phyloP scores from a whole-genome alignment of 2,329 filamentous ascomycete genomes.

The Pleochaeta shiraiana region DNA sequence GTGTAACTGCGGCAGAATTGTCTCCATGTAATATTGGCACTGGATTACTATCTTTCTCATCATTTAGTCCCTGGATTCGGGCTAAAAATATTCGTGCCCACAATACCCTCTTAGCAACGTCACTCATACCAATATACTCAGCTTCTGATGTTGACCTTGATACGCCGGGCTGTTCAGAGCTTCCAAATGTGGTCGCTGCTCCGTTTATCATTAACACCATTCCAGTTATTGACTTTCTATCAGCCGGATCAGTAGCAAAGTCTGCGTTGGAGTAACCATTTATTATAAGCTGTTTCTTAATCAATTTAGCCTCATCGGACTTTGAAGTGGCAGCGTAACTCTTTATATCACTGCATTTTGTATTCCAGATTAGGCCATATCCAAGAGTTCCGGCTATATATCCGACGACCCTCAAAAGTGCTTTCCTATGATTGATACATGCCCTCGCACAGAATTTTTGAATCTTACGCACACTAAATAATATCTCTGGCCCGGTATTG shows the following conservation, averaged over 20 bases:
- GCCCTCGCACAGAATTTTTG: background rate
- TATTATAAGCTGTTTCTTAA: background rate
- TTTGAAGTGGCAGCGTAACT: conserved; percentile 1
- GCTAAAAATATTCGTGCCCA: conserved; percentile 2
- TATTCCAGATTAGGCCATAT: background rate
- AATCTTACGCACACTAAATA: background rate
- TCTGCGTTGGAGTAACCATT: background rate
- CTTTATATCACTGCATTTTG: background rate
- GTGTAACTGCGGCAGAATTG: background rate
- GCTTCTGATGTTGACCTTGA: background rate
- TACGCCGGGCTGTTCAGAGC: background rate
- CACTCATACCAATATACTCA: background rate
- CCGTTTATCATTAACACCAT: background rate
- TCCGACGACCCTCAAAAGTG: background rate
- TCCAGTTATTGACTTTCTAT: background rate
- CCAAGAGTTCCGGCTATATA: background rate
- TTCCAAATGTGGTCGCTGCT: conserved; percentile 1
- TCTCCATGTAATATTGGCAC: background rate
- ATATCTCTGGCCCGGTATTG: background rate
- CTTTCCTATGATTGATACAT: background rate
- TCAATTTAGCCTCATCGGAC: background rate
- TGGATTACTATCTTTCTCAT: conserved; percentile 1
- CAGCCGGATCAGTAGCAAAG: background rate
- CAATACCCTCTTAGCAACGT: background rate
- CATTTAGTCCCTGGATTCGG: background rate